Conservation (phyloP, 2,329 filamentous ascomycete species). For the Penicillium sclerotiorum region DNA sequence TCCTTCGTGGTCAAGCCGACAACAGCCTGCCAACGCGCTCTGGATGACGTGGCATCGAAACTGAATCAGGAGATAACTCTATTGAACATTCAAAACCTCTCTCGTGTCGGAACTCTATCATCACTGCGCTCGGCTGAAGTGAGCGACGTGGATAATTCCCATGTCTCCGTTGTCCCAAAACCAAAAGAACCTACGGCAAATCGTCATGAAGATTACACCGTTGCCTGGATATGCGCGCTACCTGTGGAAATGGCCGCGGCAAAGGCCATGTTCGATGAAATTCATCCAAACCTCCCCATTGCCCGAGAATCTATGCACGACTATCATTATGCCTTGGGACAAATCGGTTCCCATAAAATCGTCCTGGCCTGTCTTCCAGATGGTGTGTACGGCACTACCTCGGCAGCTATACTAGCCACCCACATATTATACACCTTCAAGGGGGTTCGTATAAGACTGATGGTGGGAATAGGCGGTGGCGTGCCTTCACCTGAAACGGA, state of each 20-base stretch:
- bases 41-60: neutral
- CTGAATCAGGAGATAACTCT: neutral
- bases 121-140: no score
- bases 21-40: neutral
- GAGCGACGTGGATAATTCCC: no score
- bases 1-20: neutral
- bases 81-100: no score
- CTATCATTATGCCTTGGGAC: neutral
- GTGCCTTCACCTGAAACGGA: neutral
- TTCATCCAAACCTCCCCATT: neutral
- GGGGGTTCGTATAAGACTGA: neutral
- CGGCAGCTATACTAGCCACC: neutral
- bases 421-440: neutral
- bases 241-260: neutral
- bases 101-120: no score
- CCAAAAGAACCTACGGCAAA: no score
- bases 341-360: neutral
- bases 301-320: neutral
- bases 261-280: neutral
- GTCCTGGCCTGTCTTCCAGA: neutral
- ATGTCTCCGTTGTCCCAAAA: no score
- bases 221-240: neutral
- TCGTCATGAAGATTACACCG: no score
- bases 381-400: neutral
- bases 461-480: neutral